Evolutionary conservation across 1,139 yeast genomes (phyloP).

Genomic region (Geotrichum reessii): DNA sequence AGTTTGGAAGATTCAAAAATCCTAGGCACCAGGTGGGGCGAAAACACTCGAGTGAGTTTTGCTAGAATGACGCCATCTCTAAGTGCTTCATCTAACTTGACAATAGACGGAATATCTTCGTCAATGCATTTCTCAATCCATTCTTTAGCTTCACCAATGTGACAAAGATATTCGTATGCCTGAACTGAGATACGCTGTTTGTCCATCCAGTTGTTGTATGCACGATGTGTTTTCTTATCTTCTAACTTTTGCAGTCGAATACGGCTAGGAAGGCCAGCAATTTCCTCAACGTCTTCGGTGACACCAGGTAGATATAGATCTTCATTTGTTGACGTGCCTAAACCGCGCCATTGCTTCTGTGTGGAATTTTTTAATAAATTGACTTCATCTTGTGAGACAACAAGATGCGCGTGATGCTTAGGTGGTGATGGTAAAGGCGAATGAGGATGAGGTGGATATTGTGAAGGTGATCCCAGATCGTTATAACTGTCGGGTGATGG

Average conservation of each 20-base stretch:
- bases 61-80: constrained; percentile 86
- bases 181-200: constrained; percentile 42
- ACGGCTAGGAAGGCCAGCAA: constrained; percentile 36
- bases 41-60: constrained; percentile 63
- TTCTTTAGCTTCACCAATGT: constrained; percentile 77
- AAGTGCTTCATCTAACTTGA: constrained; percentile 57
- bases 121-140: constrained; percentile 63
- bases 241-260: constrained; percentile 35
- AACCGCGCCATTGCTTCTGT: constrained; percentile 16
- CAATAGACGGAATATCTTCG: constrained; percentile 47
- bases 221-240: constrained; percentile 27
- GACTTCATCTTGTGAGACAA: constrained; percentile 15
- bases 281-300: constrained; percentile 35
- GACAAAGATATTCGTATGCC: constrained; percentile 80
- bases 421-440: constrained; percentile 12
- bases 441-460: neutral
- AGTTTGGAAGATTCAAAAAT: constrained; percentile 57
- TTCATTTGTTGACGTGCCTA: constrained; percentile 9
- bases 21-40: constrained; percentile 56
- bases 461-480: neutral
- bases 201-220: constrained; percentile 40
- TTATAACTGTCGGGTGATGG: neutral
- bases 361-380: constrained; percentile 14
- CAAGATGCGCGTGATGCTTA: constrained; percentile 12
- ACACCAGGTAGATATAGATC: constrained; percentile 25